Base-by-base conservation (phyloP, 2,329 filamentous ascomycete species). In the Lachnellula hyalina region DNA sequence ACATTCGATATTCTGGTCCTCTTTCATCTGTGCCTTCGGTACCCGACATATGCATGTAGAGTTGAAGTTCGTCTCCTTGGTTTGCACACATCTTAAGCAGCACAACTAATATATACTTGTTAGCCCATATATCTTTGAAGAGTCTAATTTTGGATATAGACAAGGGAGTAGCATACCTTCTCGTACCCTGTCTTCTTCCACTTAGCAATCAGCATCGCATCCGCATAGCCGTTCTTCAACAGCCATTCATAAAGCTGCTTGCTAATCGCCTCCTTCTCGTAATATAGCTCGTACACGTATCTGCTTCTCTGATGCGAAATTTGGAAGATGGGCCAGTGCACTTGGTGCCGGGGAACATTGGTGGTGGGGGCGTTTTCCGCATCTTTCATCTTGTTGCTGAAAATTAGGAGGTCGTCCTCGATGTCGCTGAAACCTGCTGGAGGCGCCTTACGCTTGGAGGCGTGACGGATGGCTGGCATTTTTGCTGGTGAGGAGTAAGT, bases 101-200 rank as follows among this genome's bases (percentile, higher is more conserved):
- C 94, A 99, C 44, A 99, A 76, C 89, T 94, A 67, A 35, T 52
- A 45, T 59, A 51, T 14, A 53, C 11, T 7, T 19, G 34, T 55
- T 56, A 61, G 59, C 56, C 14, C 32, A 11, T 49, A n/a, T 42
- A 35, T 41, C 45, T 5, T 47, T n/a, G 12, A 8, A 23, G 38
- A 40, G 35, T 17, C 21, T 17, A 41, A 45, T 19, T 17, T 35
- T 42, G 42, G 54, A 6, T 42, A 34, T 28, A 5, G 71, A 28
- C 42, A 47, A 42, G 4, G 51, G 47, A 54, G 14, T 35, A 36
- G 58, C 78, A 50, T 71, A 90, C 89, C 85, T 97, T 96, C 74
- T 99, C 94, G 68, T 99, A 99, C 15, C 94, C 94, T 68, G 95
- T 89, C 77, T 99, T 99, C 83, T 99, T 99, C 94, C 94, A 99